A percentile compares a stretch with the other conserved stretches of the same genome.
These are phyloP conservation scores for Xylaria scruposa DNA, from an alignment of 495 filamentous ascomycete species.

Conservation along the genomic window DNA sequence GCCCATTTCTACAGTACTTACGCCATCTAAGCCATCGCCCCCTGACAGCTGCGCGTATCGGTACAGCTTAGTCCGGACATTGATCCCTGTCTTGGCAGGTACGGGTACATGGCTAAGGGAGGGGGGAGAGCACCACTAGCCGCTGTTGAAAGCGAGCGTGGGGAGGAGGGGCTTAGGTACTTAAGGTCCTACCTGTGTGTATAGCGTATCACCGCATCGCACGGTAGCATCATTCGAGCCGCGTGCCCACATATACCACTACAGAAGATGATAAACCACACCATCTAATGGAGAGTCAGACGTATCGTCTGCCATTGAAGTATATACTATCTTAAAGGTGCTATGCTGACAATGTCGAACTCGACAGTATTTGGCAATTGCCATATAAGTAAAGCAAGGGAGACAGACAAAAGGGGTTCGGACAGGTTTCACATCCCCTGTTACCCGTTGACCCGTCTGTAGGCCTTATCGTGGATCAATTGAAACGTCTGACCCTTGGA, in stretches of 20 bases:
- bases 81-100: background rate
- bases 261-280: background rate
- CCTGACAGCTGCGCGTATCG: slow-evolving; percentile 23
- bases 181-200: too few species aligned
- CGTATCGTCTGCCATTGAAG: background rate
- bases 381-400: background rate
- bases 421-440: slow-evolving; percentile 14
- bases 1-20: background rate
- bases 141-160: slow-evolving; percentile 10
- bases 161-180: background rate
- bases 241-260: background rate
- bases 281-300: background rate
- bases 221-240: background rate
- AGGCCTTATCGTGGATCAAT: background rate
- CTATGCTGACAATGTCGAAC: background rate
- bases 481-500: background rate
- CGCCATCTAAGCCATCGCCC: slow-evolving; percentile 9
- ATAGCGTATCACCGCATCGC: background rate
- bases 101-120: background rate
- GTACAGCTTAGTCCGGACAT: background rate
- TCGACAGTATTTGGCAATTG: background rate
- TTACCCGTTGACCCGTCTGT: background rate
- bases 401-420: background rate
- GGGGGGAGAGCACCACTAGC: background rate
- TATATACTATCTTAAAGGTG: background rate